A percentile compares a stretch with the other conserved stretches of the same genome.
Evolutionary conservation across 257 asterid genomes (phyloP).

Genomic region (Ligustrum vulgare): DNA sequence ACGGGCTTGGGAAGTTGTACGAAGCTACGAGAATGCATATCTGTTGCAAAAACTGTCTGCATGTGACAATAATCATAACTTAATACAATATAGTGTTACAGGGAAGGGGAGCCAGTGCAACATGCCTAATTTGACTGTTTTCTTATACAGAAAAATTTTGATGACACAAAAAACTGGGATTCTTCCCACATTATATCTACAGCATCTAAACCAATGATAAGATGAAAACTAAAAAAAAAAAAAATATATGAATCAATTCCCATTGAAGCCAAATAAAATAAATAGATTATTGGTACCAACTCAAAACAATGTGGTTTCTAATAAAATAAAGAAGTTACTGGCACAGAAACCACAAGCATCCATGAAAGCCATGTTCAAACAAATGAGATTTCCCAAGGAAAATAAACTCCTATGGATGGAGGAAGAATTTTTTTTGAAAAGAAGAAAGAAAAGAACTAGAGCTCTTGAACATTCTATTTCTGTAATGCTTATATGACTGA

Average conservation of each 20-base stretch:
- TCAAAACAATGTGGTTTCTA: neutral
- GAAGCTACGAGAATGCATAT: constrained; percentile 83
- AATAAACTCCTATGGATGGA: neutral
- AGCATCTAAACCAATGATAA: neutral
- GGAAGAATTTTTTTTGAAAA: neutral
- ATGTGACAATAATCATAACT: constrained; percentile 22
- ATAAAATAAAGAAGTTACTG: neutral
- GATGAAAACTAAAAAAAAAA: too few relatives aligned
- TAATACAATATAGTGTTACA: constrained; percentile 15
- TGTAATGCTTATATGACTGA: too few relatives aligned
- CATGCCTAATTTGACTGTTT: neutral
- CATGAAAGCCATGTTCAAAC: neutral
- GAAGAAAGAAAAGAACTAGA: neutral
- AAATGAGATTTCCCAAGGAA: neutral
- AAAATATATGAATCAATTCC: too few relatives aligned
- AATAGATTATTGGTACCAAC: neutral
- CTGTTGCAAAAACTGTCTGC: constrained; percentile 90
- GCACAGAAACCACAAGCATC: neutral
- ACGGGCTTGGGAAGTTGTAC: constrained; percentile 89
- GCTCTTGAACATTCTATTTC: too few relatives aligned
- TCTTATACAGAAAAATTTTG: neutral
- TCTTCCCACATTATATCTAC: neutral
- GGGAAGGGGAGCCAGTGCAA: constrained; percentile 11
- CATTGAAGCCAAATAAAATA: too few relatives aligned
- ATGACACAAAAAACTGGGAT: neutral